Conservation (phyloP, 78 protist genomes). For the Cavenderia fasciculata region DNA sequence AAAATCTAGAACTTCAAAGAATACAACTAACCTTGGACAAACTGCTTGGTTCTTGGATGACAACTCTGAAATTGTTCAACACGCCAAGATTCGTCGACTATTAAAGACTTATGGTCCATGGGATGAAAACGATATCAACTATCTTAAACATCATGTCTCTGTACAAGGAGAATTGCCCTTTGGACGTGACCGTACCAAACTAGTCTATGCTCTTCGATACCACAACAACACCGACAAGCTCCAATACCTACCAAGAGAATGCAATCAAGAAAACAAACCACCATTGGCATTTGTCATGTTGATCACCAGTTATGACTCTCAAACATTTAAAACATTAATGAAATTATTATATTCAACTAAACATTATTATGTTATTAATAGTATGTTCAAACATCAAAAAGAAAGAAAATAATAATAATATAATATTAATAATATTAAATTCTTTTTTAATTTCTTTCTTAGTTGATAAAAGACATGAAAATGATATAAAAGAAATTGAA, state of each 20-base stretch:
- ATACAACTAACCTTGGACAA: background rate
- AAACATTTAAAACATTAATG: background rate
- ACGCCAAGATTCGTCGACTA: background rate
- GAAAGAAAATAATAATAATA: too few species aligned
- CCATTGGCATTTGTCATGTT: slow-evolving; percentile 14
- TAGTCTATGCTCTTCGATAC: background rate
- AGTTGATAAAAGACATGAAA: too few species aligned
- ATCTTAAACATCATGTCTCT: background rate
- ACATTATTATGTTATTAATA: slow-evolving; percentile 28
- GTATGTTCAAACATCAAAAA: too few species aligned
- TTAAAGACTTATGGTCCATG: slow-evolving; percentile 30
- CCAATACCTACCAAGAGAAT: too few species aligned
- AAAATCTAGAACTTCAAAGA: background rate
- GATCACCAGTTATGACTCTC: background rate
- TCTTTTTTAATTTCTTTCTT: too few species aligned
- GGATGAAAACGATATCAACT: slow-evolving; percentile 5
- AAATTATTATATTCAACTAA: slow-evolving; percentile 5
- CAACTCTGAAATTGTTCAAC: background rate
- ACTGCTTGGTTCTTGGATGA: too few species aligned
- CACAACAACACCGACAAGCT: too few species aligned
- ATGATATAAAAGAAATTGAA: too few species aligned
- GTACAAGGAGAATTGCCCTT: background rate
- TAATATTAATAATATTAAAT: too few species aligned
- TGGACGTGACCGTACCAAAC: background rate
- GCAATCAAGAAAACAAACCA: background rate